Base-by-base conservation (phyloP, 768 basidiomycete species). In the Panaeolus cyanescens region DNA sequence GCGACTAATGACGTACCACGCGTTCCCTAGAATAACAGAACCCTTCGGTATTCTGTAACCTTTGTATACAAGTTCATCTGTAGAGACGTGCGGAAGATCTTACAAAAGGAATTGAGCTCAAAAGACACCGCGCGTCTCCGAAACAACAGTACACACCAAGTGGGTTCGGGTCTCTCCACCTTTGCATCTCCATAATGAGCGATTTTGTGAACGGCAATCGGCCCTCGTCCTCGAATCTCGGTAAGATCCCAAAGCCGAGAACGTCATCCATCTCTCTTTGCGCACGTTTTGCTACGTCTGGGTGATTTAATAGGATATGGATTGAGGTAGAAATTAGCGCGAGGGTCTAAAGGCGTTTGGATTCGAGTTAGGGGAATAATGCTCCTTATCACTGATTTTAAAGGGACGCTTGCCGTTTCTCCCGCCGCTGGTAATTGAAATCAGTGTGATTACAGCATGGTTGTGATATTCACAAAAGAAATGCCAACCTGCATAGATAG, bases 181-280 rank as follows among this genome's bases (percentile, higher is more conserved):
- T 65, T 20, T 65, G 42, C 19, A 65, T 60, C 54, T 71, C 70
- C 53, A 59, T 40, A 37, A 71, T 55, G 37, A 71, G 65, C 6
- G 69, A 68, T 33, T 59, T 68, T 40, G 67, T 65, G 70, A 84
- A 91, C 2, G 87, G 86, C 58, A 91, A 70, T 1, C 68, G 74
- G 3, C 70, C 60, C 6, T 87, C 76, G 68, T 90, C 90, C 32
- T 73, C 75, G 62, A 87, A 82, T 0, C 74, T 77, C 2, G 91
- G 90, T n/a, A 90, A 76, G 15, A 87, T 77, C 34, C 79, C 79
- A 31, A 67, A 60, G 12, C 84, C 85, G 32, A 85, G 73, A 17
- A 87, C 83, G 1, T 66, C 55, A 68, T 91, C 90, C 15, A 91
- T 80, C 62, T 91, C 90, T 20, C 76, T 74, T 65, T 89, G 88